phyloP scores from a whole-genome alignment of 306 rosid genomes.

The Sechiopsis laciniata region DNA sequence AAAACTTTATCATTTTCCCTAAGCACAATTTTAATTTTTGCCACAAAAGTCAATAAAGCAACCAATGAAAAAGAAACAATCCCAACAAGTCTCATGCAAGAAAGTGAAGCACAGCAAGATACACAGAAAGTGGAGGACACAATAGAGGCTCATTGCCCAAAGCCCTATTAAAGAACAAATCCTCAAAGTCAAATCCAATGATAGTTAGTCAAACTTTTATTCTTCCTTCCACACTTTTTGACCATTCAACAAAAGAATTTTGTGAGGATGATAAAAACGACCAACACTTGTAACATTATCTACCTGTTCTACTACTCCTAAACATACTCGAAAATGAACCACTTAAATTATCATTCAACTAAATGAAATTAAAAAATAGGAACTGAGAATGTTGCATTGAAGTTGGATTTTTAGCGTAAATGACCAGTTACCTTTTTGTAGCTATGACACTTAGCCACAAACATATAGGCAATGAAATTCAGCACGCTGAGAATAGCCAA shows the following conservation, averaged over 20 bases:
- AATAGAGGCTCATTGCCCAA: constrained; percentile 19
- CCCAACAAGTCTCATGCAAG: constrained; percentile 16
- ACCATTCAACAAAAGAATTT: constrained; percentile 10
- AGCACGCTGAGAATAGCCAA: constrained; percentile 53
- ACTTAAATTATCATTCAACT: not conserved
- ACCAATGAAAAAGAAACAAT: not conserved
- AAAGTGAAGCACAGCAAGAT: not conserved
- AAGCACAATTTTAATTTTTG: not conserved
- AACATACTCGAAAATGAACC: not conserved
- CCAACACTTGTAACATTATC: not conserved
- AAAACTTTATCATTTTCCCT: not conserved
- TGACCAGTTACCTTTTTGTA: constrained; percentile 46
- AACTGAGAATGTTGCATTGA: not conserved
- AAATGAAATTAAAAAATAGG: not conserved
- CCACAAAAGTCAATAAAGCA: constrained; percentile 10
- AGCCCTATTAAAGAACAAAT: not conserved
- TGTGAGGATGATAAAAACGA: not conserved
- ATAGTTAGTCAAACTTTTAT: constrained; percentile 2
- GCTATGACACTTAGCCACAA: constrained; percentile 51
- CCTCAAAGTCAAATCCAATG: constrained; percentile 6
- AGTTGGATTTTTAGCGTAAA: constrained; percentile 2
- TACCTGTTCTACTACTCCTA: not conserved
- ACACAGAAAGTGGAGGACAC: constrained; percentile 17
- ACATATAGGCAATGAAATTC: constrained; percentile 51
- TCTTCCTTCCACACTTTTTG: constrained; percentile 8